Percentiles rank a stretch among this genome's conserved stretches.
These are phyloP conservation scores for Cytospora paraplurivora DNA, from an alignment of 2,329 filamentous ascomycete species.

Conservation along the genomic window DNA sequence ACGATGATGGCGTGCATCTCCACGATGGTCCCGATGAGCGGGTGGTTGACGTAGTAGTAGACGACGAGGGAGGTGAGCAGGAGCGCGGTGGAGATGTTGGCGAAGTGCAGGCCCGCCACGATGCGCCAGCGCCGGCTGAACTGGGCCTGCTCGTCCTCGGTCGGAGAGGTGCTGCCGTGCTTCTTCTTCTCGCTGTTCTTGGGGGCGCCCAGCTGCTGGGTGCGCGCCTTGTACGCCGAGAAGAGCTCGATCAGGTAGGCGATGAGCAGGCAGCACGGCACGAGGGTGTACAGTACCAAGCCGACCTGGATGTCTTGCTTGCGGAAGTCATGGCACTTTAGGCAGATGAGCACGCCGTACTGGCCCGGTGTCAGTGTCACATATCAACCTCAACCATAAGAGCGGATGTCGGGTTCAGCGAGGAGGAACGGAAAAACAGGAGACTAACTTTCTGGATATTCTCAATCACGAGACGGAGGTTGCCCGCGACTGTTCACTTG, in stretches of 20 bases:
- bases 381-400: not conserved
- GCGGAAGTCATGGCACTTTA: slow-evolving; percentile 86
- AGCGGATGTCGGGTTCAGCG: slow-evolving; percentile 18
- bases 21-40: slow-evolving; percentile 86
- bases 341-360: slow-evolving; percentile 94
- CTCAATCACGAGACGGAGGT: slow-evolving; percentile 91
- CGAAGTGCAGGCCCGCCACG: slow-evolving; percentile 76
- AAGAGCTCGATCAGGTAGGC: slow-evolving; percentile 87
- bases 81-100: slow-evolving; percentile 83
- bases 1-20: slow-evolving; percentile 93
- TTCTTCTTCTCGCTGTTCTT: slow-evolving; percentile 39
- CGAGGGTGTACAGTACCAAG: slow-evolving; percentile 77
- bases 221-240: slow-evolving; percentile 77
- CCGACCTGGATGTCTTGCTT: slow-evolving; percentile 76
- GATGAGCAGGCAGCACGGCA: slow-evolving; percentile 86
- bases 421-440: slow-evolving; percentile 29
- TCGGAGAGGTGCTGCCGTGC: slow-evolving; percentile 55
- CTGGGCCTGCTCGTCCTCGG: slow-evolving; percentile 62
- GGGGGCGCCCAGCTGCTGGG: slow-evolving; percentile 44
- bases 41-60: slow-evolving; percentile 90
- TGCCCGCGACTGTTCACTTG: slow-evolving; percentile 74
- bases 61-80: slow-evolving; percentile 81
- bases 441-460: slow-evolving; percentile 85
- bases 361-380: slow-evolving; percentile 41
- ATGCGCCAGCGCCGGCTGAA: slow-evolving; percentile 79